Evolutionary conservation across 2,329 filamentous ascomycete species (phyloP), one percentile per base, ranked within the genome.

Genomic region (Pestalotiopsis sp.): DNA sequence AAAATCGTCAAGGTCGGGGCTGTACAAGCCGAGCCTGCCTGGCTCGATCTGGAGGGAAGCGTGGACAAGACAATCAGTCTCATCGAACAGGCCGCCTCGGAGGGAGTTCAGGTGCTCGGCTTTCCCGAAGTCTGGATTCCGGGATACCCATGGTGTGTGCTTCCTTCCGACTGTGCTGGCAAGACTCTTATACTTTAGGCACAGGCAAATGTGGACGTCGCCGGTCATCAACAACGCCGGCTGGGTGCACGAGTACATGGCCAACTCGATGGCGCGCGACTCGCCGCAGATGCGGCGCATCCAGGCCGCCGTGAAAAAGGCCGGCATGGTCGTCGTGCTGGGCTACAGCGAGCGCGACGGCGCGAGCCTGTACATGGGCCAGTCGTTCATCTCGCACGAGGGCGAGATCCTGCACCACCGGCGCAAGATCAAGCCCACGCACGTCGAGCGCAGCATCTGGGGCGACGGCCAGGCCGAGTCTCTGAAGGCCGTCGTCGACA

Each of bases 1-100:
- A 36, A 61, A n/a, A 61, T 61, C 20, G 59, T 61, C 31, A 61
- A 39, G 38, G 83, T 87, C 4, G 86, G 83, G 36, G 85, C 86
- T 13, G 83, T 86, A 0, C 88, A 91, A 73, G 83, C 85, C 5
- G 89, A 91, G 75, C 87, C 88, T 0, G 83, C 80, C 1, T 91
- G 88, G 88, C 81, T 91, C 7, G 86, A 91, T 72, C 82, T 91
- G 2, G 78, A 83, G 7, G 84, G 76, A 0, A 81, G 83, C 1
- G 84, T 91, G 1, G 75, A 82, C 1, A 91, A 91, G 75, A 89
- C 88, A 7, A 85, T 86, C 72, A 74, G 77, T 0, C 80, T 90
- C 64, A 90, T 91, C 71, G 77, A 81, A 49, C 84, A 88, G 72
- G 89, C 89, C 0, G 85, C 85, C 1, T 71, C 77, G 4, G 83